Evolutionary conservation across 2,329 filamentous ascomycete genomes (phyloP).

Genomic region (Neospermospora avenae): DNA sequence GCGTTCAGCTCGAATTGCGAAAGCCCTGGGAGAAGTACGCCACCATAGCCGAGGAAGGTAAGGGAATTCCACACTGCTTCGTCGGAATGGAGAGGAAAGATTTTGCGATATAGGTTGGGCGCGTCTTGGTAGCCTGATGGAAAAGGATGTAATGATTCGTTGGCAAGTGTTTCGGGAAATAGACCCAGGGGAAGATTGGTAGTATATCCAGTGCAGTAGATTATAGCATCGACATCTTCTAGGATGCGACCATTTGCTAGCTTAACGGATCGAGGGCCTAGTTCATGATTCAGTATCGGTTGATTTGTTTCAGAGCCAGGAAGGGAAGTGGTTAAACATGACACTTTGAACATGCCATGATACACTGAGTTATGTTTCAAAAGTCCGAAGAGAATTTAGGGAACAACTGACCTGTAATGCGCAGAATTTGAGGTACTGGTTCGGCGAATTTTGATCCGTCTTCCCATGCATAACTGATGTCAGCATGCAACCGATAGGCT

Average conservation of each 20-base stretch:
- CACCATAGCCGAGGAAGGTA: conserved; percentile 1
- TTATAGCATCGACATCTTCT: neutral
- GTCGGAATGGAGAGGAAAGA: conserved; percentile 3
- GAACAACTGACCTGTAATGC: too few species aligned
- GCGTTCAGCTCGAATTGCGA: neutral
- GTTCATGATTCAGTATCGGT: neutral
- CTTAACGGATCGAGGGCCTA: neutral
- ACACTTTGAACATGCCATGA: too few species aligned
- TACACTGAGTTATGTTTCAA: too few species aligned
- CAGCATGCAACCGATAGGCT: too few species aligned
- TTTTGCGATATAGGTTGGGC: conserved; percentile 6
- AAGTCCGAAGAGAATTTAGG: too few species aligned
- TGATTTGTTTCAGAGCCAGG: too few species aligned
- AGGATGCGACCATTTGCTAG: neutral
- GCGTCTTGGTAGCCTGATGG: neutral
- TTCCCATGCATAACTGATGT: too few species aligned
- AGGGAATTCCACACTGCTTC: neutral
- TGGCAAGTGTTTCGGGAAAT: neutral
- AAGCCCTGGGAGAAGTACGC: neutral
- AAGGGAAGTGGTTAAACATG: too few species aligned
- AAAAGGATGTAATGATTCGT: neutral
- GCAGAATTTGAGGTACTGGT: too few species aligned
- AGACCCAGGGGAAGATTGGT: neutral
- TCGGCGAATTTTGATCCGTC: too few species aligned
- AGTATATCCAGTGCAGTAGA: conserved; percentile 5